Evolutionary conservation across 163 green algal genomes (phyloP).

Genomic region (Picocystis sp.): DNA sequence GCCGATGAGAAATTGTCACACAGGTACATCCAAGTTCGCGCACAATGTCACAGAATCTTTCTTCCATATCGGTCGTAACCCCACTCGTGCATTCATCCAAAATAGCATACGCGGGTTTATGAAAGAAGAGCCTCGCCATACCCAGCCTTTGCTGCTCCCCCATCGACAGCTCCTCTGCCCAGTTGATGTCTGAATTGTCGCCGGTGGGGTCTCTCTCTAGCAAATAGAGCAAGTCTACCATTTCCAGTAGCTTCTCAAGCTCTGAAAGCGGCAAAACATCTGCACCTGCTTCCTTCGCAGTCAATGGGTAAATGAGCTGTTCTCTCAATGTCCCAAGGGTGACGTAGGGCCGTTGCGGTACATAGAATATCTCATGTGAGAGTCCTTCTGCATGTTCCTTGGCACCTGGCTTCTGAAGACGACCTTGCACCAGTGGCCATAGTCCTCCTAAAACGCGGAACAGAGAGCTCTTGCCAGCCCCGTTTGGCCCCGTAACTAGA

Average conservation of each 20-base stretch:
- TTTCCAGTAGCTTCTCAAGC: constrained; percentile 23
- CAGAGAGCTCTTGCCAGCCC: constrained; percentile 53
- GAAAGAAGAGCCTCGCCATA: constrained; percentile 64
- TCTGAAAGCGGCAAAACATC: constrained; percentile 18
- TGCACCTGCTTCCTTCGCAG: constrained; percentile 7
- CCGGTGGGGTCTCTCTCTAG: neutral
- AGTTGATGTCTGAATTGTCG: constrained; percentile 21
- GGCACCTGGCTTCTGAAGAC: constrained; percentile 37
- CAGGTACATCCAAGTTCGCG: constrained; percentile 38
- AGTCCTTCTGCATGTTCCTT: constrained; percentile 24
- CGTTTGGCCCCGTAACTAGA: constrained; percentile 58
- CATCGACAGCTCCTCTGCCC: constrained; percentile 42
- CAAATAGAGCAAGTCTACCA: constrained; percentile 22
- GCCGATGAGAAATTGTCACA: constrained; percentile 61
- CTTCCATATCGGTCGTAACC: constrained; percentile 61
- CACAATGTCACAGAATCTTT: constrained; percentile 43
- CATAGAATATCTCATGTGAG: constrained; percentile 61
- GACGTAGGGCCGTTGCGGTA: constrained; percentile 58
- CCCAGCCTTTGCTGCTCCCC: constrained; percentile 66
- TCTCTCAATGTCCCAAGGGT: constrained; percentile 51
- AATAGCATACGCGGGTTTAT: constrained; percentile 54
- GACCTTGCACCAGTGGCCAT: constrained; percentile 47
- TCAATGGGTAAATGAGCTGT: constrained; percentile 63
- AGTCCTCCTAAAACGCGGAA: constrained; percentile 65
- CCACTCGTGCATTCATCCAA: constrained; percentile 70